These are phyloP conservation scores for Phyllachora maydis DNA, from an alignment of 2,329 filamentous ascomycete species.

Conservation along the genomic window DNA sequence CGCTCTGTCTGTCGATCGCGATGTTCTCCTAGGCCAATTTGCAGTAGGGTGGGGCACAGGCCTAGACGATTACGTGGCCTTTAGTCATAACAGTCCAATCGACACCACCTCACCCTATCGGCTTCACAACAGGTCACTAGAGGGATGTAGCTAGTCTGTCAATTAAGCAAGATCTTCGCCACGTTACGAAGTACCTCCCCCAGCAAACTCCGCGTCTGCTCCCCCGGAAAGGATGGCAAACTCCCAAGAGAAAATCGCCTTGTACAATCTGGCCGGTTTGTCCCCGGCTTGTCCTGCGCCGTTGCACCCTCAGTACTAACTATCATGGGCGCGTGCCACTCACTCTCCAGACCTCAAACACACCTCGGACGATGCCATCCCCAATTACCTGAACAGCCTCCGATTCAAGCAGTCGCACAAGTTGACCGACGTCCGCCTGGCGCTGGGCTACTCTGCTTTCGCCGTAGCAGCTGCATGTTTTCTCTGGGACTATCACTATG, in stretches of 20 bases:
- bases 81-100: too few species aligned
- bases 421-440: slow-evolving; percentile 64
- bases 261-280: slow-evolving; percentile 46
- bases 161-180: too few species aligned
- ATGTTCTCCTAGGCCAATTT: too few species aligned
- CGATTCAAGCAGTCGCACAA: slow-evolving; percentile 66
- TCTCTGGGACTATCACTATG: slow-evolving; percentile 76
- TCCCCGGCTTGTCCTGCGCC: slow-evolving; percentile 2
- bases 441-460: slow-evolving; percentile 68
- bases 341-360: slow-evolving; percentile 65
- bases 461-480: slow-evolving; percentile 66
- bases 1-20: too few species aligned
- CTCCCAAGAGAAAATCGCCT: slow-evolving; percentile 35
- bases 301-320: slow-evolving; percentile 1
- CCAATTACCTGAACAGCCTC: slow-evolving; percentile 80
- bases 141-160: too few species aligned
- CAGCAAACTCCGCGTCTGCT: too few species aligned
- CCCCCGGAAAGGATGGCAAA: too few species aligned
- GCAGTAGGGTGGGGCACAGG: too few species aligned
- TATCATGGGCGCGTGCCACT: slow-evolving; percentile 1
- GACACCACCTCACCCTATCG: too few species aligned
- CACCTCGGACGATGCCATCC: slow-evolving; percentile 84
- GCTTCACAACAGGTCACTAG: too few species aligned
- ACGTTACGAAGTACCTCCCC: too few species aligned
- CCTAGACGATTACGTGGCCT: too few species aligned